Evolutionary conservation across 1,284 basidiomycete species (phyloP).

Genomic region (Fomitopsis betulina): DNA sequence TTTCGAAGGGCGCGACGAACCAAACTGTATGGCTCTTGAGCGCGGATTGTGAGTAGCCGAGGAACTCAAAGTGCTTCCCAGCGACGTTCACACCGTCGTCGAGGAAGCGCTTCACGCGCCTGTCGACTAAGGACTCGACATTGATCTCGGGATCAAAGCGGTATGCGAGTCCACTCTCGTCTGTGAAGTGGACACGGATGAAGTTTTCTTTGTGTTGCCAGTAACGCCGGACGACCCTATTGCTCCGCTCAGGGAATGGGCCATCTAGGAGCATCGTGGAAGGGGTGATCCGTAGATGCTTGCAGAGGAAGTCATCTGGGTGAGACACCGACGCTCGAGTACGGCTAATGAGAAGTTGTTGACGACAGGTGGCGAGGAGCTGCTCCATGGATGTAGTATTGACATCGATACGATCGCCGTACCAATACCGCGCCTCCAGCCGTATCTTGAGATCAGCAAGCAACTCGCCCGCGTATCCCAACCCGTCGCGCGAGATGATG

Average conservation of each 20-base stretch:
- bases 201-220: conserved; percentile 47
- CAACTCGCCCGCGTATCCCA: conserved; percentile 32
- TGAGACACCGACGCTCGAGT: not conserved
- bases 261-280: conserved; percentile 55
- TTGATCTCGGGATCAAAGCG: conserved; percentile 51
- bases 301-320: conserved; percentile 43
- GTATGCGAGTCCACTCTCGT: conserved; percentile 47
- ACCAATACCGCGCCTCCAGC: conserved; percentile 27
- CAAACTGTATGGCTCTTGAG: conserved; percentile 53
- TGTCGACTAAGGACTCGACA: conserved; percentile 39
- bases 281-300: conserved; percentile 56
- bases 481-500: conserved; percentile 28
- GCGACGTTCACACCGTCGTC: conserved; percentile 43
- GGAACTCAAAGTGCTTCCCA: conserved; percentile 47
- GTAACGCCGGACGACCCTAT: conserved; percentile 56
- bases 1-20: conserved; percentile 49
- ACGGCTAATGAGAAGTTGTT: conserved; percentile 17
- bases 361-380: conserved; percentile 8
- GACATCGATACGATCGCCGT: conserved; percentile 8
- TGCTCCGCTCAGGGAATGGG: conserved; percentile 60
- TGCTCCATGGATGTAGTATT: not conserved
- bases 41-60: conserved; percentile 54
- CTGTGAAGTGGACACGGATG: conserved; percentile 59
- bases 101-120: conserved; percentile 39
- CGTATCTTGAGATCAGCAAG: conserved; percentile 38